Base-by-base conservation (phyloP, 805 yeast species). In the Candida dendrica region DNA sequence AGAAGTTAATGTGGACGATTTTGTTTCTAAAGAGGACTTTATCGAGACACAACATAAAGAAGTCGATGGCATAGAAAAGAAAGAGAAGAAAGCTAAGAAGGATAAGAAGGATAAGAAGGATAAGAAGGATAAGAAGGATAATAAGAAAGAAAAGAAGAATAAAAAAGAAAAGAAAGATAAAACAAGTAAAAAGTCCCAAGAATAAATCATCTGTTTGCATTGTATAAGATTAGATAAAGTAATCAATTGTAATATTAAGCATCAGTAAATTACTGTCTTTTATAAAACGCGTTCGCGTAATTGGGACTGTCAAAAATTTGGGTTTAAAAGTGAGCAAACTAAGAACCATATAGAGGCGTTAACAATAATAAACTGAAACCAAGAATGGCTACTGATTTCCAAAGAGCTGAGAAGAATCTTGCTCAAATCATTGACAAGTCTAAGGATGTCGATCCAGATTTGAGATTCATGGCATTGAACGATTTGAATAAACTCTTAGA, bases 381-480 rank as follows among this genome's bases (percentile, higher is more conserved):
- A n/a, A n/a, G n/a, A 24, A 24, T 24, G 27, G 27, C 51, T 2
- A 50, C 60, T 3, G 59, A 55, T 41, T 55, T 57, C 51, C 53
- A 48, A 48, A 49, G 52, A 42, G 67, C 52, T 30, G 61, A 50
- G 37, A 45, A 49, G 46, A 51, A 51, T 44, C 37, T 56, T 37
- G 42, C 45, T 18, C 55, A 53, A n/a, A 49, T 54, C 38, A 38
- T 64, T 42, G 73, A 71, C 33, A 69, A 70, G 48, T 75, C 80
- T 13, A 66, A 66, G 34, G 85, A 81, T 49, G 81, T 80, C 3
- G 95, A 87, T 52, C 84, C 93, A 3, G 95, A 87, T 56, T 65
- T 84, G 49, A 67, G 95, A 57, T 87, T 79, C 63, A 87, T 87
- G 95, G 95, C 90, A 2, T 65, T 87, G 42, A 83, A 75, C 50